Percentiles rank a stretch among this genome's conserved stretches.
phyloP scores from a whole-genome alignment of 768 basidiomycete species.

The Auriculariales sp. region DNA sequence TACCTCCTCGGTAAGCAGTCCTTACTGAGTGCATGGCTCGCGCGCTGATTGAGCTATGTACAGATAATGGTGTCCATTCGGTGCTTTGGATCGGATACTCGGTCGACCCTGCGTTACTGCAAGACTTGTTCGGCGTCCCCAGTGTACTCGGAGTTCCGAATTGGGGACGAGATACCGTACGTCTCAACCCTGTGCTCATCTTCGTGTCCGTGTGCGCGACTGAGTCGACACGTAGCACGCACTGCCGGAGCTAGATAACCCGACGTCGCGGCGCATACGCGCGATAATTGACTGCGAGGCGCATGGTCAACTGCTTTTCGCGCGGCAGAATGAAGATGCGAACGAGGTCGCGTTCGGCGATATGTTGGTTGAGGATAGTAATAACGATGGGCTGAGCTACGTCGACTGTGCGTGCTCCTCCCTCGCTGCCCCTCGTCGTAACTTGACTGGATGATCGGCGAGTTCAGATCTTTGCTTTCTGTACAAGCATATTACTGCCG shows the following conservation, averaged over 20 bases:
- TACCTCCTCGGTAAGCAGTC: conserved; percentile 68
- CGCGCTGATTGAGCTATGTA: neutral
- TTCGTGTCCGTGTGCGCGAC: neutral
- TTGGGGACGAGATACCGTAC: conserved; percentile 56
- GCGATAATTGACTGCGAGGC: conserved; percentile 68
- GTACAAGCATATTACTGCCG: conserved; percentile 24
- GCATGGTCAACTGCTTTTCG: conserved; percentile 45
- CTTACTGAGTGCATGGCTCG: neutral
- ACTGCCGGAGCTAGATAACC: conserved; percentile 57
- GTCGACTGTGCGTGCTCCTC: conserved; percentile 53
- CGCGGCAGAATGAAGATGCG: conserved; percentile 86
- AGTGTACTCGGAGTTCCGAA: conserved; percentile 36
- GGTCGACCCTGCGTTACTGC: conserved; percentile 65
- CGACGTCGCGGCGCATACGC: conserved; percentile 69
- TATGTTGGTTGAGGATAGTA: conserved; percentile 93
- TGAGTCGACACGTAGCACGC: conserved; percentile 28
- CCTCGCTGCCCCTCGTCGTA: neutral
- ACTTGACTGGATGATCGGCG: neutral
- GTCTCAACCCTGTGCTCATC: conserved; percentile 11
- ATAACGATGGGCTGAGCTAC: conserved; percentile 90
- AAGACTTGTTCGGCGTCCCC: conserved; percentile 75
- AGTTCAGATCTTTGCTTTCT: conserved; percentile 21
- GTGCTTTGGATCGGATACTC: conserved; percentile 85
- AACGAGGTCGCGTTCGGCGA: conserved; percentile 92
- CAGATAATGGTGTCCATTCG: conserved; percentile 79